phyloP scores from a whole-genome alignment of 2,329 filamentous ascomycete species.

The Gnomoniopsis sp. region DNA sequence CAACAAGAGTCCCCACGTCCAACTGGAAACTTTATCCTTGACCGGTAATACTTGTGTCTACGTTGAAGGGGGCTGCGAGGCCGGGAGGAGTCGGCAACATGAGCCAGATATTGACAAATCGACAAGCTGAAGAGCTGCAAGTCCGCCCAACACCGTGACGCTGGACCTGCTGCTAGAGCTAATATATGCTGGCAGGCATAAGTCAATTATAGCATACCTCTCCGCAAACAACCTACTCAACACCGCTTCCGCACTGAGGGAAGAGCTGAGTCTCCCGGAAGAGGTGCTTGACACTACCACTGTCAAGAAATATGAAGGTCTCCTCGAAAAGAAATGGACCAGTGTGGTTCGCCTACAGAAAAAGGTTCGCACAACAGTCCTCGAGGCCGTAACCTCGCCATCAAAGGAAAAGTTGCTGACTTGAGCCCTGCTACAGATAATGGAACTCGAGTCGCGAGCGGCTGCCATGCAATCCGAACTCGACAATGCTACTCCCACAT shows the following conservation, averaged over 20 bases:
- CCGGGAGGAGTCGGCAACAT: conserved; percentile 39
- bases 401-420: conserved; percentile 5
- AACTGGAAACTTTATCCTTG: not conserved
- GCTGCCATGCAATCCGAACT: conserved; percentile 74
- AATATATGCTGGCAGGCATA: conserved; percentile 60
- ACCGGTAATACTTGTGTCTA: not conserved
- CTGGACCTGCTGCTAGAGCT: conserved; percentile 15
- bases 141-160: conserved; percentile 31
- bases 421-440: conserved; percentile 59
- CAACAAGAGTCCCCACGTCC: not conserved
- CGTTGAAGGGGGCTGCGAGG: conserved; percentile 3
- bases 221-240: conserved; percentile 68
- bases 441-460: conserved; percentile 83
- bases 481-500: conserved; percentile 74
- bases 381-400: conserved; percentile 21
- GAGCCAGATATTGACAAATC: conserved; percentile 71
- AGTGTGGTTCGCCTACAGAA: conserved; percentile 92
- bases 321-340: conserved; percentile 98
- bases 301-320: conserved; percentile 87
- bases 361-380: conserved; percentile 57
- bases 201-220: conserved; percentile 89
- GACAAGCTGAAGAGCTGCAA: conserved; percentile 87
- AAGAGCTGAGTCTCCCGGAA: conserved; percentile 72
- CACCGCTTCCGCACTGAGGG: conserved; percentile 67
- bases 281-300: conserved; percentile 73